These are phyloP conservation scores for Lathyrus tuberosus DNA, from an alignment of 306 rosid genomes.

Conservation along the genomic window DNA sequence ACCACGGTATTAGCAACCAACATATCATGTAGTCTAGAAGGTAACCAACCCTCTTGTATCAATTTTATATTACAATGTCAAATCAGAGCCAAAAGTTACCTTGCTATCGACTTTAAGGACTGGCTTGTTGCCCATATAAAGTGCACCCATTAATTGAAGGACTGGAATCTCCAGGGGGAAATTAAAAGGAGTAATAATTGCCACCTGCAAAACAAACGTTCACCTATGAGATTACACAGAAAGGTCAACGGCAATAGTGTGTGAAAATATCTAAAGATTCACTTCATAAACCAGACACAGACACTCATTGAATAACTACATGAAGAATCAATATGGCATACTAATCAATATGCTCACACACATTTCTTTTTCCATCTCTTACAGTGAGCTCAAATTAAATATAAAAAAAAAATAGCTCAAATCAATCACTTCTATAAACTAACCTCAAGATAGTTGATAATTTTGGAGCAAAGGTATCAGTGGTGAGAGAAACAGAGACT, in stretches of 20 bases:
- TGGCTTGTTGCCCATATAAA: slow-evolving; percentile 98
- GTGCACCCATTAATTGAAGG: slow-evolving; percentile 99
- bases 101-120: slow-evolving; percentile 95
- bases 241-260: slow-evolving; percentile 11
- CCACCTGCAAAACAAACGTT: slow-evolving; percentile 63
- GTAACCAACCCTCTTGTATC: slow-evolving; percentile 5
- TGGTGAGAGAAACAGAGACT: slow-evolving; percentile 10
- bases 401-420: neutral
- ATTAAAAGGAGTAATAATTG: slow-evolving; percentile 92
- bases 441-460: neutral
- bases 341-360: slow-evolving; percentile 5
- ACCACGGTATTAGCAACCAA: neutral
- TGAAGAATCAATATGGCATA: slow-evolving; percentile 9
- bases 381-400: slow-evolving; percentile 17
- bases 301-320: slow-evolving; percentile 17
- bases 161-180: slow-evolving; percentile 96
- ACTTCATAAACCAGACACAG: slow-evolving; percentile 19
- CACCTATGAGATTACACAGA: slow-evolving; percentile 10
- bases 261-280: neutral
- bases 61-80: slow-evolving; percentile 12
- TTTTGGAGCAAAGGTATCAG: slow-evolving; percentile 6
- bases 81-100: slow-evolving; percentile 51
- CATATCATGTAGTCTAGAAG: slow-evolving; percentile 19
- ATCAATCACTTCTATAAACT: slow-evolving; percentile 3
- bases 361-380: slow-evolving; percentile 2